Conservation (phyloP, 164 flowering plant genomes). For the Sedum album region DNA sequence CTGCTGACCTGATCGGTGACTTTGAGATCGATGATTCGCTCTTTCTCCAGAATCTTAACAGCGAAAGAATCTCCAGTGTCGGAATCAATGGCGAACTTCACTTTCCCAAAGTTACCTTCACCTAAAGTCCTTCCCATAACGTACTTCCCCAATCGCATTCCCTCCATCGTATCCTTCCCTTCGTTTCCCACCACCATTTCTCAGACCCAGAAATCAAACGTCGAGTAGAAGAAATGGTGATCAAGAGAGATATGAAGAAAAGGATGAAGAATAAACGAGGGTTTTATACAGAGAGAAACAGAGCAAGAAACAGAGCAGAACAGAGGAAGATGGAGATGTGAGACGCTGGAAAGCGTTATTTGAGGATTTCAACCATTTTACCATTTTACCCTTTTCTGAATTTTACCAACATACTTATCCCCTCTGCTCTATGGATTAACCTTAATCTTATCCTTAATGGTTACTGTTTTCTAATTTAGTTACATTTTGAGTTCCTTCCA, state of each 20-base stretch:
- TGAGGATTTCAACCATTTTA: not conserved
- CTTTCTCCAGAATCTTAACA: slow-evolving; percentile 71
- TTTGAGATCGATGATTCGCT: slow-evolving; percentile 51
- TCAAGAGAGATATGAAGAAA: too few relatives aligned
- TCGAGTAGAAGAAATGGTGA: too few relatives aligned
- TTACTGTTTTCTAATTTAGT: not conserved
- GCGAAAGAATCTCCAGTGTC: slow-evolving; percentile 65
- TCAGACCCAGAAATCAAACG: not conserved
- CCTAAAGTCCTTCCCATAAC: slow-evolving; percentile 79
- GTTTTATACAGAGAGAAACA: not conserved
- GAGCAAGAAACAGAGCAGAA: not conserved
- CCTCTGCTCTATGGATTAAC: not conserved
- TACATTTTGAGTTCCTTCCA: too few relatives aligned
- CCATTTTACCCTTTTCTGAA: not conserved
- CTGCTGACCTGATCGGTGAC: slow-evolving; percentile 63
- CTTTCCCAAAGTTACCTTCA: slow-evolving; percentile 89
- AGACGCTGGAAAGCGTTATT: slow-evolving; percentile 1
- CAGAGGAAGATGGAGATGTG: not conserved
- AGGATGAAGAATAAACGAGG: not conserved
- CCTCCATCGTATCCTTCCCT: slow-evolving; percentile 27
- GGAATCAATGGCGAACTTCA: slow-evolving; percentile 51
- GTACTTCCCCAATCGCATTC: slow-evolving; percentile 83
- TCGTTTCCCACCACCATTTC: slow-evolving; percentile 26
- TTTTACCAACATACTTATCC: too few relatives aligned
- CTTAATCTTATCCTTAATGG: not conserved